phyloP scores from a whole-genome alignment of 2,329 filamentous ascomycete genomes.

The Calonectria pseudoturangicola region DNA sequence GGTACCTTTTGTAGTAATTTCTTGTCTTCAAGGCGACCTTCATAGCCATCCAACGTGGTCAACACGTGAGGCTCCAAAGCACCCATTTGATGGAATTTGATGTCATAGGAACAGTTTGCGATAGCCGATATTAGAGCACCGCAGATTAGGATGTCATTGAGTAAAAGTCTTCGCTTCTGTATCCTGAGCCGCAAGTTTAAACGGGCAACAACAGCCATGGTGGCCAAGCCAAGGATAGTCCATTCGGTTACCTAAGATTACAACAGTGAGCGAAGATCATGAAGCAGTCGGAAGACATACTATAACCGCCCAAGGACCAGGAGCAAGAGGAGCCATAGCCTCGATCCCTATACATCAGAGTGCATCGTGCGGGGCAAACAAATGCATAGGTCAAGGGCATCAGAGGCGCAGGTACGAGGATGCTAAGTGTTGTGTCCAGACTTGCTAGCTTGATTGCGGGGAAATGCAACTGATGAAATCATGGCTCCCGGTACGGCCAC shows the following conservation, averaged over 20 bases:
- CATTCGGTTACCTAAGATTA: neutral
- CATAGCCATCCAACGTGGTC: neutral
- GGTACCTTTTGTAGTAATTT: neutral
- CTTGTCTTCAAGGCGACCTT: neutral
- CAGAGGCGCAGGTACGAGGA: too few relatives aligned
- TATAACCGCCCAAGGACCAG: neutral
- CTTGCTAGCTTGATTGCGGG: neutral
- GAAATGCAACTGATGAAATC: neutral
- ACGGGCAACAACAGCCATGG: neutral
- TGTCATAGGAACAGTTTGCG: neutral
- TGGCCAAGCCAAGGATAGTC: neutral
- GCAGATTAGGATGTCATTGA: neutral
- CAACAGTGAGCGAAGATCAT: neutral
- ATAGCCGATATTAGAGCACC: neutral
- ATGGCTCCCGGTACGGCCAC: neutral
- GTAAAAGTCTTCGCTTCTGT: neutral
- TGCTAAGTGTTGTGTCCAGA: neutral
- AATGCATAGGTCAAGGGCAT: neutral
- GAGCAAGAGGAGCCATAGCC: neutral
- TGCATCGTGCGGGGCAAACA: neutral
- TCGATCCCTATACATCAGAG: too few relatives aligned
- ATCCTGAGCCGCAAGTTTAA: neutral
- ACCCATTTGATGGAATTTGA: constrained; percentile 1
- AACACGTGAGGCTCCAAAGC: neutral
- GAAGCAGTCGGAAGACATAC: neutral